These are phyloP conservation scores for Atkinsonella hypoxylon DNA, from an alignment of 2,329 filamentous ascomycete genomes.

Conservation along the genomic window DNA sequence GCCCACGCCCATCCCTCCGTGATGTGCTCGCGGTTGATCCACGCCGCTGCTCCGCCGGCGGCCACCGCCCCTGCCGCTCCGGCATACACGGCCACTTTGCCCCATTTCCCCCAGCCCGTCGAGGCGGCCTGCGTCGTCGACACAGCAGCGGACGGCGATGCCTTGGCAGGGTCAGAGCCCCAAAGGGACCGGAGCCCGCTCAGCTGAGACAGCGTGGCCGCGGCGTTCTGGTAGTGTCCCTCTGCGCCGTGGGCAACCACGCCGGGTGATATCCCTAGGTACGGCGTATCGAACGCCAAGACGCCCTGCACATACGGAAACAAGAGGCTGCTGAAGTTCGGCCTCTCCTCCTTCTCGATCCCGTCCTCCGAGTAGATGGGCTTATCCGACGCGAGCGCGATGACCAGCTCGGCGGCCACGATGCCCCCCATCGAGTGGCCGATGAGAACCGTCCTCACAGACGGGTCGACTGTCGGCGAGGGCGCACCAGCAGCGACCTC, in stretches of 20 bases:
- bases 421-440: slow-evolving; percentile 93
- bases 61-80: slow-evolving; percentile 74
- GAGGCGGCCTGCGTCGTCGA: slow-evolving; percentile 8
- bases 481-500: slow-evolving; percentile 73
- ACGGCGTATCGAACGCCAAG: slow-evolving; percentile 90
- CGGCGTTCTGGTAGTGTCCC: slow-evolving; percentile 63
- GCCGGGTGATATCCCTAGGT: slow-evolving; percentile 66
- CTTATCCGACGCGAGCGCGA: slow-evolving; percentile 52
- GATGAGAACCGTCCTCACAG: slow-evolving; percentile 67
- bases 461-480: slow-evolving; percentile 76
- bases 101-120: slow-evolving; percentile 63
- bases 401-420: slow-evolving; percentile 77
- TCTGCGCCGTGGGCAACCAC: slow-evolving; percentile 82
- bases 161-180: slow-evolving; percentile 17
- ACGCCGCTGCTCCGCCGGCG: slow-evolving; percentile 74
- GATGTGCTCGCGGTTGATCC: slow-evolving; percentile 72
- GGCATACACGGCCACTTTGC: slow-evolving; percentile 73
- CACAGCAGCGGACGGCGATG: background rate
- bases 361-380: slow-evolving; percentile 38
- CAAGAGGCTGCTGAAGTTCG: slow-evolving; percentile 54
- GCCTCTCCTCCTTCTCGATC: slow-evolving; percentile 19
- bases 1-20: slow-evolving; percentile 69
- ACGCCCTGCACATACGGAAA: slow-evolving; percentile 89
- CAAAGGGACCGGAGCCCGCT: slow-evolving; percentile 58
- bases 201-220: slow-evolving; percentile 56